Base-by-base conservation (phyloP, 2,329 filamentous ascomycete species). In the Gnomoniopsis sp. region DNA sequence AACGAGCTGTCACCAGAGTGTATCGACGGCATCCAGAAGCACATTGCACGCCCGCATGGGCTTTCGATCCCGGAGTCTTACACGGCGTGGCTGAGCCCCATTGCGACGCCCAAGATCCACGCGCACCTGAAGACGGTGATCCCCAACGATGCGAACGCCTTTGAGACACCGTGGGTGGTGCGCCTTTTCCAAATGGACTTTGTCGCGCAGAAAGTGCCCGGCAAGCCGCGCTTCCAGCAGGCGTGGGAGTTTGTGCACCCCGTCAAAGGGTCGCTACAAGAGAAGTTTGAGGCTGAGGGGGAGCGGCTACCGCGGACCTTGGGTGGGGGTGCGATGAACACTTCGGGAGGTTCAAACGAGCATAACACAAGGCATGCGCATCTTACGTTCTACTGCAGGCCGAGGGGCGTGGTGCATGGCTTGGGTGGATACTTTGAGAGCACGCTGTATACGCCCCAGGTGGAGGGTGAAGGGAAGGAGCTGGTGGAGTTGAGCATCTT, bases 1-100 rank as follows among this genome's bases (percentile, higher is more conserved):
- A 99, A 99, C 69, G 95, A 99, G 74, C 84, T 99, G 11, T 96
- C 91, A 0, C 72, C 95, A 0, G 95, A 99, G 75, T 99, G 95
- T 68, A 81, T 99, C 12, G 95, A 99, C 71, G 95, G 95, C 48
- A 93, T 98, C 52, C 93, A 97, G 70, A 88, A 93, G 68, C 89
- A 98, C 47, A 77, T 99, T n/a, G 78, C 84, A 12, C 78, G 88
- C 0, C 80, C 82, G 1, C 85, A 93, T 67, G 96, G 95, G 38
- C 93, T 99, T 66, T 97, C 91, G 1, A 98, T 99, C 63, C 95
- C 95, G 1, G 84, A 87, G 63, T 95, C 90, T 33, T 99, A 99
- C 77, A 96, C 92, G 1, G 93, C 95, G 3, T 92, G 97, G 71
- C 77, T 97, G 61, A 93, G 90, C n/a, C 95, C 96, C 1, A 91